Conservation (phyloP, 306 rosid species). For the Vicia sativa region DNA sequence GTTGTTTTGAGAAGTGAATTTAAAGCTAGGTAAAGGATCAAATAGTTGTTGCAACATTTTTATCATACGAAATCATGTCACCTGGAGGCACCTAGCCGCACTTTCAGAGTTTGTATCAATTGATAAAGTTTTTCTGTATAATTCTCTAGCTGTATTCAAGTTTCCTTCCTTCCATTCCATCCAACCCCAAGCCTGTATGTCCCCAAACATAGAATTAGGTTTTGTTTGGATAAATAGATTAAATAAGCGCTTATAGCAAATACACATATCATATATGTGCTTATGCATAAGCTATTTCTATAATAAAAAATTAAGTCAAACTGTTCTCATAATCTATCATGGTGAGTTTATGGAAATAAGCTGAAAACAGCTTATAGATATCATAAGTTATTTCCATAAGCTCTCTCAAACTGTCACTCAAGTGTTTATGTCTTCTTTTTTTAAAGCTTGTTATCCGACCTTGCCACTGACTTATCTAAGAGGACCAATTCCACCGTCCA, state of each 20-base stretch:
- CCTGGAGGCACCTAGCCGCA: conserved; percentile 99
- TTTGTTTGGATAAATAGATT: not conserved
- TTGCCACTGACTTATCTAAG: too few relatives aligned
- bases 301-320: too few relatives aligned
- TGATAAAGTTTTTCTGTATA: conserved; percentile 71
- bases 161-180: conserved; percentile 99
- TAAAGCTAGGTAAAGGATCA: conserved; percentile 5
- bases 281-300: not conserved
- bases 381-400: not conserved
- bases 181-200: conserved; percentile 98
- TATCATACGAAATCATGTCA: conserved; percentile 39
- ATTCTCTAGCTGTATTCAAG: conserved; percentile 69
- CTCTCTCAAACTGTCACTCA: not conserved
- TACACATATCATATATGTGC: not conserved
- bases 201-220: conserved; percentile 32
- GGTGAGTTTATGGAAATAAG: not conserved
- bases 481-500: too few relatives aligned
- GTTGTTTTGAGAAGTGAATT: not conserved
- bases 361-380: not conserved
- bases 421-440: too few relatives aligned
- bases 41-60: conserved; percentile 13
- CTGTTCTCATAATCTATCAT: too few relatives aligned
- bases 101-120: conserved; percentile 70
- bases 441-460: too few relatives aligned
- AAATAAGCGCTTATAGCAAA: not conserved